phyloP scores from a whole-genome alignment of 371 early-diverging fungal genomes.

The Basidiobolus meristosporus region DNA sequence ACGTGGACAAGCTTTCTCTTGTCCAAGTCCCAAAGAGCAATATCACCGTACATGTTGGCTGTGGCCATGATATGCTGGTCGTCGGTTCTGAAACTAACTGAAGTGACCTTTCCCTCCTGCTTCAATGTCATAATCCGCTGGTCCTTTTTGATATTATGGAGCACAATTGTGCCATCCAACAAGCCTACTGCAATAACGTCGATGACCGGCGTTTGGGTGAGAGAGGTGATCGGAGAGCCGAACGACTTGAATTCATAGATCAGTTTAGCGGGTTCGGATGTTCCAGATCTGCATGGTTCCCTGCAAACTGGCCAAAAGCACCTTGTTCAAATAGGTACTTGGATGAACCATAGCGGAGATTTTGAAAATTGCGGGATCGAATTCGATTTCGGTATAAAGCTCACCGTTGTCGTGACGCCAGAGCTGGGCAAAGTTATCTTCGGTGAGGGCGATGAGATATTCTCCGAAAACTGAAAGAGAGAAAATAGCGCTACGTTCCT shows the following conservation, averaged over 20 bases:
- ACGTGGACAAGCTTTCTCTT: slow-evolving; percentile 48
- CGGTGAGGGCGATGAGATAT: slow-evolving; percentile 52
- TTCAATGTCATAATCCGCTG: slow-evolving; percentile 45
- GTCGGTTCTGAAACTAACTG: slow-evolving; percentile 68
- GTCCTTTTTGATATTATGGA: slow-evolving; percentile 67
- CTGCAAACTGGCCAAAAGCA: slow-evolving; percentile 67
- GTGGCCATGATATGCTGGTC: slow-evolving; percentile 76
- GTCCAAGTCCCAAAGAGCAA: slow-evolving; percentile 84
- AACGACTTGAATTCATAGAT: slow-evolving; percentile 61
- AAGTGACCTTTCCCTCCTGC: slow-evolving; percentile 77
- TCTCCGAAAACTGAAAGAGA: slow-evolving; percentile 52
- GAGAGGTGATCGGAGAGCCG: slow-evolving; percentile 48
- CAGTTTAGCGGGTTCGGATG: slow-evolving; percentile 44
- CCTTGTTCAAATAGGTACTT: slow-evolving; percentile 89
- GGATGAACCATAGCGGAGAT: slow-evolving; percentile 72
- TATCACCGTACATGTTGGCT: slow-evolving; percentile 66
- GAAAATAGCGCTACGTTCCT: slow-evolving; percentile 9
- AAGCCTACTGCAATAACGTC: slow-evolving; percentile 85
- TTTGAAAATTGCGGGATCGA: slow-evolving; percentile 44
- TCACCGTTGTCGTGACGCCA: slow-evolving; percentile 57
- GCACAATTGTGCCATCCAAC: slow-evolving; percentile 63
- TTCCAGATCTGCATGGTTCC: slow-evolving; percentile 89
- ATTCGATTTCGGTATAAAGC: slow-evolving; percentile 50
- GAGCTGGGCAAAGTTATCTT: slow-evolving; percentile 57
- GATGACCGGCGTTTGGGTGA: slow-evolving; percentile 75